Percentiles rank a stretch among this genome's conserved stretches.
Evolutionary conservation across 2,329 filamentous ascomycete species (phyloP).

Genomic region (Fusarium anthophilum): DNA sequence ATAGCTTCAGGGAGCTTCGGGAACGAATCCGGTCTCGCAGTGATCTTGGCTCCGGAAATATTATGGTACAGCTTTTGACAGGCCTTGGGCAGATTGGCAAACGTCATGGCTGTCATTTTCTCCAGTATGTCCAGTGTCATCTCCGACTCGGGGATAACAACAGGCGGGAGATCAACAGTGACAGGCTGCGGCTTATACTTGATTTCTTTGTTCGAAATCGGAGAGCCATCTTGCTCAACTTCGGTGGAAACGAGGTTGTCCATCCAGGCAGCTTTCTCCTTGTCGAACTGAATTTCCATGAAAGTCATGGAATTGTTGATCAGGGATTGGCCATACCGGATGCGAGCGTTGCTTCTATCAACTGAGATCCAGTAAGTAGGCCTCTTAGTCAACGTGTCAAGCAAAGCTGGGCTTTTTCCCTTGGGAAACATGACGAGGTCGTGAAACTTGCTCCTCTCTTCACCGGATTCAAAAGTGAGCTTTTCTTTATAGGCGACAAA

Average conservation of each 20-base stretch:
- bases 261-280: neutral
- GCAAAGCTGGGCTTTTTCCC: neutral
- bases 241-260: neutral
- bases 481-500: neutral
- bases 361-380: neutral
- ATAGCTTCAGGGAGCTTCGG: neutral
- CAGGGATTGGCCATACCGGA: neutral
- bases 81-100: neutral
- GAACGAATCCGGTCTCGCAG: neutral
- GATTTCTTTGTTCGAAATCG: neutral
- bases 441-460: neutral
- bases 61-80: neutral
- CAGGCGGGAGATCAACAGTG: neutral
- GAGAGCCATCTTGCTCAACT: neutral
- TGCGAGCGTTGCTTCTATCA: neutral
- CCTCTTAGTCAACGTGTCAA: neutral
- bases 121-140: neutral
- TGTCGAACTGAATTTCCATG: neutral
- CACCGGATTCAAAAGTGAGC: accelerated
- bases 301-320: neutral
- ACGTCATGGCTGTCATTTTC: neutral
- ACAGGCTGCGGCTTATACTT: neutral
- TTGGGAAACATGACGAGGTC: neutral
- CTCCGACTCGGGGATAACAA: neutral
- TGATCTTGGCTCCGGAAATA: accelerated